Evolutionary conservation across 2,329 filamentous ascomycete genomes (phyloP), one percentile per base, ranked within the genome.

Genomic region (Pezicula neosporulosa): DNA sequence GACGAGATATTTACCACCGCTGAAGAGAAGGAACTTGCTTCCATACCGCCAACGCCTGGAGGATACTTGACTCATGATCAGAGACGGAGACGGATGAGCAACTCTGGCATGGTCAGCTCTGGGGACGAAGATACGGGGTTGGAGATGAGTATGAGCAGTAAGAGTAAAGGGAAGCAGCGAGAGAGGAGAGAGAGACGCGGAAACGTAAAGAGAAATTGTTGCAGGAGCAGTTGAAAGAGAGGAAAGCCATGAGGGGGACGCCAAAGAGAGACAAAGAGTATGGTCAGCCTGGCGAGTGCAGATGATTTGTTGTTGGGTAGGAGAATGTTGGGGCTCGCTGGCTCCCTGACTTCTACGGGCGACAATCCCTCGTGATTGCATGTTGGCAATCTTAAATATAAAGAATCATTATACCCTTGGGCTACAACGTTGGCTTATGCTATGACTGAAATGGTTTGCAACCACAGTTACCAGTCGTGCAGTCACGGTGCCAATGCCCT

Each of bases 91-190:
- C 56, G 45, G 16, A 60, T 51, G 1, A 63, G 66, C 9, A 30
- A 30, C 28, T 30, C 28, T 30, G 28, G 28, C 28, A 4, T 30
- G 28, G 28, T 12, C 48, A 65, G 62, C 42, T 63, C 60, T 10
- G 89, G 84, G 0, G 90, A 94, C 33, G 91, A 96, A 56, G 91
- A 95, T 48, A 72, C 76, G 18, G 89, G 90, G 3, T 68, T 97
- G 9, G 92, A 96, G 69, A 96, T 96, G 75, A 84, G 80, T 60
- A 81, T 86, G 74, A 80, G 77, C 44, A 49, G 55, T n/a, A 55
- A 58, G 46, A 48, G 37, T 21, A 57, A 64, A 54, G 54, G 51
- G 44, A 57, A 63, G 54, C 44, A 51, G 49, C 33, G 50, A n/a
- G 50, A 51, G n/a, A 51, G n/a, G 19, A 68, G 36, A 69, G 66